Evolutionary conservation across 192 early-diverging fungal species (phyloP), one percentile per base, ranked within the genome.

Genomic region (Gamsiella multidivaricata): DNA sequence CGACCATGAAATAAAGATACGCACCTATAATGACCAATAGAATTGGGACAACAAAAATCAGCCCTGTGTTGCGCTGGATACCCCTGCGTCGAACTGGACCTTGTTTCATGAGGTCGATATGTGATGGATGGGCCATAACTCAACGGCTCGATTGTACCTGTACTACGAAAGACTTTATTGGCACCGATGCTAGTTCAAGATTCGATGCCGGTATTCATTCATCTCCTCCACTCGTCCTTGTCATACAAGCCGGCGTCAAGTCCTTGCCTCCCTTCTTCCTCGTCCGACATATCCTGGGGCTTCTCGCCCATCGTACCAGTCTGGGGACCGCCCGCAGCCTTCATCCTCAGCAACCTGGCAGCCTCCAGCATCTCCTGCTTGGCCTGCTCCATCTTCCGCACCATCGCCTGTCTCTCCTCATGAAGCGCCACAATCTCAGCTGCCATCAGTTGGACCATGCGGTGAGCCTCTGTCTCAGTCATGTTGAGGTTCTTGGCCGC

Each of bases 401-500:
- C 3, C 72, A 76, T 76, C 20, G 22, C 37, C 7, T 60, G 36
- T 14, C 63, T 28, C 34, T 76, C 72, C 34, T 61, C 52, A 25
- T 76, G 72, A 18, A 76, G 29, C 15, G 65, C 23, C 14, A 76
- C 72, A 49, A 76, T 66, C 46, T 76, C 72, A 0, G 41, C 58
- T 7, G 72, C 72, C 64, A 76, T 61, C 32, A 76, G 29, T n/a
- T 67, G 72, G 7, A 76, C 72, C 72, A 76, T 76, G 7, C 64
- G 29, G 18, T 76, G 72, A 1, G 72, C 72, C 32, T 76, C 72
- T 3, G 72, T 76, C 59, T 76, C 72, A 0, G 72, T 76, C 65
- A 76, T 76, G 53, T 76, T 76, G 20, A 76, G 22, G 17, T 76
- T 76, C 65, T 76, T 76, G 45, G 58, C 62, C 5, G 64, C 37